Base-by-base conservation (phyloP, 2,329 filamentous ascomycete genomes). In the Pestalotiopsis sp. region DNA sequence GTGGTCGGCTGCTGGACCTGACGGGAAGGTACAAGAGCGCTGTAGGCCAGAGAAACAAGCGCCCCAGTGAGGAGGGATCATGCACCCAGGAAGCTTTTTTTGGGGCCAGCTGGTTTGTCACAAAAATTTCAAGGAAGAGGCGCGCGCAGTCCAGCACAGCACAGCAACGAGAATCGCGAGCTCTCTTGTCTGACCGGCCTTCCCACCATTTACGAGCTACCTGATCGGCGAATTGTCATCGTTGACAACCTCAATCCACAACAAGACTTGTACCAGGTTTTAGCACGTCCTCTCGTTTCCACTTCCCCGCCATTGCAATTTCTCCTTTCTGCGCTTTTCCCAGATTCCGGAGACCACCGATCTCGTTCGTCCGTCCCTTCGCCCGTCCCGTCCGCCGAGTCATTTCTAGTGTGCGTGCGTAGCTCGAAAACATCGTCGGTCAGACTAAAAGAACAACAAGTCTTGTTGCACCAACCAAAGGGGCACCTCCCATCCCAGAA, bases 241-340 rank as follows among this genome's bases (percentile, higher is more conserved):
- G 23, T 64, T 49, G 62, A 62, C 62, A 27, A 39, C 62, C 25
- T 64, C 62, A 49, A 64, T 64, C 39, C 39, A 49, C 62, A 52
- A 23, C 62, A 64, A 11, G 23, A 31, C 11, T 23, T 11, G 4
- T 39, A 12, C 36, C 11, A 13, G 36, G 39, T 49, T 11, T 39
- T 64, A 64, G 62, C 39, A 23, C 41, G 38, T 64, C 62, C 63
- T 66, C 49, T 38, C 45, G 63, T 66, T 64, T 57, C 63, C 63
- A 66, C 63, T 66, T 58, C 63, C 63, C 63, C 63, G 49, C 63
- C 25, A 39, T 25, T 39, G 31, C 9, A 20, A 49, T 66, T 38
- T 36, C 17, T 57, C 27, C 49, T 58, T 38, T 36, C 25, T 27
- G 45, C 49, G 63, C 23, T 23, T 36, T 36, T 9, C 63, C 41